Evolutionary conservation across 306 rosid genomes (phyloP).

Genomic region (Spatholobus suberectus): DNA sequence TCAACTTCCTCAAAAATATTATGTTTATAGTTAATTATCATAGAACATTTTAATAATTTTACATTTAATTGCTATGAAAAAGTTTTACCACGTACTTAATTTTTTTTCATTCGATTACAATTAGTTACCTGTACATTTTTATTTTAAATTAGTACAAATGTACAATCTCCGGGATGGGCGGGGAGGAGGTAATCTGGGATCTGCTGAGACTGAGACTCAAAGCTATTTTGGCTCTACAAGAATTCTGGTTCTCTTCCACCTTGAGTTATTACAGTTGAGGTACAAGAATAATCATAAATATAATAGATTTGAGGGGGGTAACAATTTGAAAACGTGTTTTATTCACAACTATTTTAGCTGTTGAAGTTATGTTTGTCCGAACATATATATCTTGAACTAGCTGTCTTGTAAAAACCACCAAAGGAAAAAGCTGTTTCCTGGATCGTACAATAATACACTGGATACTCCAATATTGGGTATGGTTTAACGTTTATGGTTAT

Average conservation of each 20-base stretch:
- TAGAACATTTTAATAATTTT: not conserved
- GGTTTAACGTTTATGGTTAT: slow-evolving; percentile 30
- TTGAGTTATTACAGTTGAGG: not conserved
- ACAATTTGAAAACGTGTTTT: not conserved
- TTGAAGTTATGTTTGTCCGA: not conserved
- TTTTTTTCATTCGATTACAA: not conserved
- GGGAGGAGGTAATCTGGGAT: too few relatives aligned
- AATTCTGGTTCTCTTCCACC: not conserved
- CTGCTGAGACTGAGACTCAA: too few relatives aligned
- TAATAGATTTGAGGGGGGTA: not conserved
- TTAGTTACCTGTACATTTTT: not conserved
- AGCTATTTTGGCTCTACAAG: not conserved
- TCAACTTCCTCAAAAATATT: not conserved
- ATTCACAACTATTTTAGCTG: not conserved
- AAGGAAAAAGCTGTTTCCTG: slow-evolving; percentile 13
- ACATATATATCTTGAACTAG: slow-evolving; percentile 5
- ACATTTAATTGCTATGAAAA: not conserved
- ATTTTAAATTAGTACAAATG: not conserved
- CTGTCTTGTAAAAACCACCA: not conserved
- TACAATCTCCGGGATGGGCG: not conserved
- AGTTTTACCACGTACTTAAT: not conserved
- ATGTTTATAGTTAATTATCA: not conserved
- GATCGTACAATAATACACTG: slow-evolving; percentile 19
- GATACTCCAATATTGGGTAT: slow-evolving; percentile 2
- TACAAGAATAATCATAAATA: not conserved